Base-by-base conservation (phyloP, 768 basidiomycete species). In the Fibroporia radiculosa region DNA sequence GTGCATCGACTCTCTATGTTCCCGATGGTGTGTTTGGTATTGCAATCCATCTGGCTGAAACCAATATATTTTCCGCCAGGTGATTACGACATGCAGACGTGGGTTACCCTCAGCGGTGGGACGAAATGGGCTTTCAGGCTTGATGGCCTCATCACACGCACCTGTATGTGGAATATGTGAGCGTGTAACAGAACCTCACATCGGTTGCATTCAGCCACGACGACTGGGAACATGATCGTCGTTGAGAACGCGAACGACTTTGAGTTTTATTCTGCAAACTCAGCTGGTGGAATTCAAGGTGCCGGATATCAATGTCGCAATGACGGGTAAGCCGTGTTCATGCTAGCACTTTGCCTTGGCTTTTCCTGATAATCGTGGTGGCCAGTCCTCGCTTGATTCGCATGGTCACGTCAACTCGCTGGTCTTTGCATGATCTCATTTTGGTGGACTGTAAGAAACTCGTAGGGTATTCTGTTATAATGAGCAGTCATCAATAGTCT, bases 401-500 rank as follows among this genome's bases (percentile, higher is more conserved):
- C 26, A 50, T 63, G 5, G 47, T 58, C 31, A 57, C 52, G 13
- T 57, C 57, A 12, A 55, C 47, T 3, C 57, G 56, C 48, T 63
- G 52, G 50, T 63, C 62, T 13, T 38, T 63, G 2, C 62, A 63
- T 34, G 62, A 63, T 42, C 48, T 63, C 27, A 53, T 63, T 33
- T 50, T 63, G n/a, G 62, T 63, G 12, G 62, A 63, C 44, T 56
- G 55, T 61, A 45, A 43, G 51, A 37, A 6, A 13, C 0, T 16
- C 3, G 4, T 24, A 22, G 26, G 27, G 2, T 14, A 2, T 13
- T 7, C 12, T 19, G 16, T 18, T 8, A 33, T 8, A 10, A 19
- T 38, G 25, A 37, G n/a, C 31, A 14, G 10, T 16, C 25, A 10
- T n/a, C n/a, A n/a, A n/a, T n/a, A n/a, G n/a, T n/a, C n/a, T n/a